These are phyloP conservation scores for Hysterangium stoloniferum DNA, from an alignment of 768 basidiomycete genomes.

Conservation along the genomic window DNA sequence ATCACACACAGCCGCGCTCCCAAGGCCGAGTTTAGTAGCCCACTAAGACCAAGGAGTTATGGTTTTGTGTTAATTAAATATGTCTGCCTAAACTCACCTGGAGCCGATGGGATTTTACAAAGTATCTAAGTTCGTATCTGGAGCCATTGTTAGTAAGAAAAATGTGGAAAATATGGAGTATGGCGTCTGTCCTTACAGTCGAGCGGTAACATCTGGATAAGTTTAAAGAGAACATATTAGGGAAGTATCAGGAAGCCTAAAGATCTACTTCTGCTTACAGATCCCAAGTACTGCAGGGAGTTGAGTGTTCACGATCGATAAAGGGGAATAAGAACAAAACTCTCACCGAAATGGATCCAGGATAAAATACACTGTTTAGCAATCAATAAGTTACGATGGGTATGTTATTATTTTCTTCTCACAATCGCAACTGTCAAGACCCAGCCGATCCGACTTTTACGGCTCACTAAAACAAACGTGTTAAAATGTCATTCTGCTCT, in stretches of 20 bases:
- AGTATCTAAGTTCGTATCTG: conserved; percentile 22
- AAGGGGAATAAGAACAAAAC: conserved; percentile 16
- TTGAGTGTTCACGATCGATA: background rate
- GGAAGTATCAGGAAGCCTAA: background rate
- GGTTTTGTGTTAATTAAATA: conserved; percentile 24
- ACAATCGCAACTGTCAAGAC: conserved; percentile 37
- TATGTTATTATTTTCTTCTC: too few relatives aligned
- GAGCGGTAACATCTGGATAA: conserved; percentile 13
- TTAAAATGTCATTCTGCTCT: background rate
- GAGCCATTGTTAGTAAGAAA: too few relatives aligned
- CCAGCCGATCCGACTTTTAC: conserved; percentile 21
- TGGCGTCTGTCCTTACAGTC: too few relatives aligned
- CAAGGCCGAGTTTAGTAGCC: conserved; percentile 39
- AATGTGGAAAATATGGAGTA: too few relatives aligned
- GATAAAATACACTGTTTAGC: too few relatives aligned
- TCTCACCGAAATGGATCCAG: conserved; percentile 36
- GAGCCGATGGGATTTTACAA: conserved; percentile 28
- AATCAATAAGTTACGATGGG: too few relatives aligned
- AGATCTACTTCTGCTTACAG: background rate
- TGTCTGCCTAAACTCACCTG: conserved; percentile 16
- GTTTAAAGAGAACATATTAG: conserved; percentile 4
- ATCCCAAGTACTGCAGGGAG: conserved; percentile 3
- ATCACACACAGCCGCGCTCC: conserved; percentile 42
- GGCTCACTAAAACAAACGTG: conserved; percentile 33
- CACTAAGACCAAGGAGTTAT: conserved; percentile 26